These are phyloP conservation scores for Zygnema circumcarinatum DNA, from an alignment of 139 green algal genomes.

Conservation along the genomic window DNA sequence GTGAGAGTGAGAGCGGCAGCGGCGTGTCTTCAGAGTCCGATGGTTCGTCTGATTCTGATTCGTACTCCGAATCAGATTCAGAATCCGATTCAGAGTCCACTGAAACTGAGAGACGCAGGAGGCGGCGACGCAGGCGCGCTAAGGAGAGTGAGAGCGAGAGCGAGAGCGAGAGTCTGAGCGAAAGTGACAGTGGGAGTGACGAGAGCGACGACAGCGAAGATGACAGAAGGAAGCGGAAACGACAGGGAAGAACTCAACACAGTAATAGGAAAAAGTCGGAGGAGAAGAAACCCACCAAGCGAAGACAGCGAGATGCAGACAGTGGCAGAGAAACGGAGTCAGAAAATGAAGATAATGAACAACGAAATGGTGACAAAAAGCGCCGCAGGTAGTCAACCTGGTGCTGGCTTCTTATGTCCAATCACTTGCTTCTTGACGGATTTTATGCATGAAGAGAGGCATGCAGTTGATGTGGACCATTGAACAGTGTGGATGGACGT, in stretches of 20 bases:
- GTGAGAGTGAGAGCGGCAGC: too few relatives aligned
- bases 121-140: not conserved
- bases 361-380: too few relatives aligned
- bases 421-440: too few relatives aligned
- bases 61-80: not conserved
- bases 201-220: constrained; percentile 15
- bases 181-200: constrained; percentile 5
- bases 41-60: not conserved
- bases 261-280: not conserved
- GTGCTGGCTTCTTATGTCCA: too few relatives aligned
- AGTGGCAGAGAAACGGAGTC: too few relatives aligned
- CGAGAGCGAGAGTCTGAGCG: not conserved
- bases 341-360: too few relatives aligned
- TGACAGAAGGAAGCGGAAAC: not conserved
- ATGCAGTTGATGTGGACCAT: too few relatives aligned
- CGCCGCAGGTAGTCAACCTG: too few relatives aligned
- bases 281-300: too few relatives aligned
- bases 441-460: too few relatives aligned
- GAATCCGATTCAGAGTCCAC: not conserved
- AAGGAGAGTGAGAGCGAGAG: constrained; percentile 32
- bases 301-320: too few relatives aligned
- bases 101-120: not conserved
- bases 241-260: not conserved
- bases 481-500: too few relatives aligned
- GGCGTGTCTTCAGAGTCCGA: not conserved